Base-by-base conservation (phyloP, 2,329 filamentous ascomycete genomes). In the Paracoccidioides brasiliensis region DNA sequence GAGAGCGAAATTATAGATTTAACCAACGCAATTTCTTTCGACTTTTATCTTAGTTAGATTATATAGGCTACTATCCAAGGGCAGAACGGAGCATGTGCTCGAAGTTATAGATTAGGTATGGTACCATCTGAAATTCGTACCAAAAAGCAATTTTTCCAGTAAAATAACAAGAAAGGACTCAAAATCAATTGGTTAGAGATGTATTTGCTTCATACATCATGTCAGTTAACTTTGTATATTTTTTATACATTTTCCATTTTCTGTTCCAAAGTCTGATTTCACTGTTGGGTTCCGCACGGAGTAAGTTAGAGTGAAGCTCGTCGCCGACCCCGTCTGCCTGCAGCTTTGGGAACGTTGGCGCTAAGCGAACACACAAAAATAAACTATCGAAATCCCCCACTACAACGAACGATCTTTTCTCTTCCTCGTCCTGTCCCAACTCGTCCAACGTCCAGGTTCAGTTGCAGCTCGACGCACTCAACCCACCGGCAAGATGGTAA, bases 331-430 rank as follows among this genome's bases (percentile, higher is more conserved):
- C 52, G 60, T 37, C 51, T 38, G 52, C 48, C 52, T 40, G n/a
- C 50, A 56, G 53, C 60, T 63, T 64, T 63, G 63, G 67, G 69
- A 67, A 33, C 33, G 67, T 65, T 64, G 63, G 61, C 65, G 66
- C 68, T 72, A 72, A 72, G 69, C 69, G 70, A 73, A 69, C 70
- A 67, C 71, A 72, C 71, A 73, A 72, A 72, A 63, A 62, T 63
- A 56, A 15, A 57, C 63, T 60, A 65, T 61, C 68, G 61, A 66
- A 67, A 64, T 56, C 58, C 62, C 64, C 52, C 57, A 52, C 53
- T 59, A 60, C 56, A 57, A 59, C 63, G 12, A 35, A 45, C 28
- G 4, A 10, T 42, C 58, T 62, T 62, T 55, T 62, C 64, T 55
- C 61, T 51, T 55, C 59, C 50, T 60, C 64, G 54, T 60, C 63